These are phyloP conservation scores for Lepidium aucheri DNA, from an alignment of 345 rosid genomes.

Conservation along the genomic window DNA sequence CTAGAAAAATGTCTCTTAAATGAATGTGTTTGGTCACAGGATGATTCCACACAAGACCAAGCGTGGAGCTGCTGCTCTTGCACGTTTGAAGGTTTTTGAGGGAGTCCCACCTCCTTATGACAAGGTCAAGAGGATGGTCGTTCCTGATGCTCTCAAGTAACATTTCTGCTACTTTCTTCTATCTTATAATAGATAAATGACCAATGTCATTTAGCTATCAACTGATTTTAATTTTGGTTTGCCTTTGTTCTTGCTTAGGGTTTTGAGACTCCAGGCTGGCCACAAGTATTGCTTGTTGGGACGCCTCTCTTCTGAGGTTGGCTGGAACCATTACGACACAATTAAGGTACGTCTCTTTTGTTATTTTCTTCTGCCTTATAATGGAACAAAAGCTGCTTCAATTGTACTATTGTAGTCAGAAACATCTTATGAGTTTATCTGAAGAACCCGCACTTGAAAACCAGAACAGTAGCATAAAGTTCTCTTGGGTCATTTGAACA, in stretches of 20 bases:
- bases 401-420: background rate
- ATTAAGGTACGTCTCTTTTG: slow-evolving; percentile 44
- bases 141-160: slow-evolving; percentile 89
- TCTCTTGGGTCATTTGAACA: background rate
- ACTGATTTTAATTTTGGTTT: background rate
- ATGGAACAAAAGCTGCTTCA: background rate
- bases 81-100: slow-evolving; percentile 67
- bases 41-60: slow-evolving; percentile 92
- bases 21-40: slow-evolving; percentile 17
- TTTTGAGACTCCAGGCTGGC: slow-evolving; percentile 83
- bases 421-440: background rate
- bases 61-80: slow-evolving; percentile 80
- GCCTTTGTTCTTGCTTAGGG: slow-evolving; percentile 34
- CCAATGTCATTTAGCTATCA: background rate
- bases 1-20: background rate
- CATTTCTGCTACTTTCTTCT: background rate
- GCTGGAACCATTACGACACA: slow-evolving; percentile 85
- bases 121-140: slow-evolving; percentile 77
- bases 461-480: background rate
- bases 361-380: background rate
- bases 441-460: background rate
- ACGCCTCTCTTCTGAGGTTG: slow-evolving; percentile 64
- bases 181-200: too few species aligned
- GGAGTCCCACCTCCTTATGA: slow-evolving; percentile 82
- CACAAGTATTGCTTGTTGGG: slow-evolving; percentile 82